Evolutionary conservation across 345 rosid genomes (phyloP).

Genomic region (Hibiscus syriacus): DNA sequence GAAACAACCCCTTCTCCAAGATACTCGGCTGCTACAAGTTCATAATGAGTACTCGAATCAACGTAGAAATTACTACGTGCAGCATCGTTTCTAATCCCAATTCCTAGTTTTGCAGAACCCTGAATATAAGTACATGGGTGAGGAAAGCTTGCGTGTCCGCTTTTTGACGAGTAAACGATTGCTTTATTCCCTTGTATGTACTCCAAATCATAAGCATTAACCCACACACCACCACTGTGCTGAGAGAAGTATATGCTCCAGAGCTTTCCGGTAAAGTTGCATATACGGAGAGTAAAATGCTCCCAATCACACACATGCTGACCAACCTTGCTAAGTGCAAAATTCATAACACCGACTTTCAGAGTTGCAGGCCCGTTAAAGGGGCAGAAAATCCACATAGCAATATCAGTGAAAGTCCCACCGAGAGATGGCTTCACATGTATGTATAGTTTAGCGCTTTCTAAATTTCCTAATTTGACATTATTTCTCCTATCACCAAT

Average conservation of each 20-base stretch:
- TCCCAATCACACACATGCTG: slow-evolving; percentile 93
- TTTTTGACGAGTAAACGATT: slow-evolving; percentile 58
- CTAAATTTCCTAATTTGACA: slow-evolving; percentile 53
- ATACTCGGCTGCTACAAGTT: slow-evolving; percentile 67
- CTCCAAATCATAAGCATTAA: slow-evolving; percentile 60
- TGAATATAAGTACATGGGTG: slow-evolving; percentile 62
- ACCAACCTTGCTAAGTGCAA: slow-evolving; percentile 52
- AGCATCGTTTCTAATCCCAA: slow-evolving; percentile 78
- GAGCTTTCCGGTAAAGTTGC: slow-evolving; percentile 75
- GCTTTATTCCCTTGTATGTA: too few relatives aligned
- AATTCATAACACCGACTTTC: slow-evolving; percentile 41
- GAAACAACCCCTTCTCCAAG: slow-evolving; percentile 37
- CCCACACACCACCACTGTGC: slow-evolving; percentile 85
- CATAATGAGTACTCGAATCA: slow-evolving; percentile 61
- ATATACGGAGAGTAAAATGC: slow-evolving; percentile 76
- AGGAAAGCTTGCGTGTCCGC: slow-evolving; percentile 75
- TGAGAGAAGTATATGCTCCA: too few relatives aligned
- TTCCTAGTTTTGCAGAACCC: slow-evolving; percentile 57
- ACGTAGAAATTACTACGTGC: slow-evolving; percentile 34
- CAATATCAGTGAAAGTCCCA: slow-evolving; percentile 75
- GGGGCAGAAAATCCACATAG: slow-evolving; percentile 85
- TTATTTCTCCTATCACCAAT: slow-evolving; percentile 20
- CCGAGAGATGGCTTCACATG: slow-evolving; percentile 80
- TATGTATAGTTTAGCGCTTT: slow-evolving; percentile 59
- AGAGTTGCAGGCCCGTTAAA: slow-evolving; percentile 85